phyloP scores from a whole-genome alignment of 2,329 filamentous ascomycete genomes.

The Alternaria infectoria region DNA sequence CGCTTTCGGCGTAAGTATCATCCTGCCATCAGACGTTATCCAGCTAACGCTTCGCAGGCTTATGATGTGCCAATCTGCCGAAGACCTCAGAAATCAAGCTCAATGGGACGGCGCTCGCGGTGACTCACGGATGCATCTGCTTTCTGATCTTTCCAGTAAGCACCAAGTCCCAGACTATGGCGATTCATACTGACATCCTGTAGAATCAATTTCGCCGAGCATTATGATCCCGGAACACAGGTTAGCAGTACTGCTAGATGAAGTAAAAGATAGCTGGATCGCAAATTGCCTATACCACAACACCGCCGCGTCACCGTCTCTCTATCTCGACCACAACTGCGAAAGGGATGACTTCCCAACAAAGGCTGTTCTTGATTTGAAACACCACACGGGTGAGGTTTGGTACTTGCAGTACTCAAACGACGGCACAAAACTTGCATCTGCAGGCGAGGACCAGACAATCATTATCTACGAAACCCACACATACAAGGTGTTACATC shows the following conservation, averaged over 20 bases:
- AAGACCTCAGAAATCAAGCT: conserved; percentile 77
- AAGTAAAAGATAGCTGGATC: conserved; percentile 85
- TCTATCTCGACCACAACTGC: conserved; percentile 89
- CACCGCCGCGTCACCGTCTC: conserved; percentile 74
- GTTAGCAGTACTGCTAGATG: conserved; percentile 77
- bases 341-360: conserved; percentile 80
- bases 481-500: conserved; percentile 69
- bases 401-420: conserved; percentile 94
- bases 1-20: conserved; percentile 70
- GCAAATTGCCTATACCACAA: conserved; percentile 89
- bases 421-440: conserved; percentile 81
- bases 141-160: conserved; percentile 85
- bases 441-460: conserved; percentile 75
- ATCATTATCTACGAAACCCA: conserved; percentile 84
- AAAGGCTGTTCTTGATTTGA: conserved; percentile 72
- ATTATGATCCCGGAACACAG: conserved; percentile 96
- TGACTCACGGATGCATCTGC: conserved; percentile 73
- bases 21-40: not conserved
- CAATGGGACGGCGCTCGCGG: conserved; percentile 84
- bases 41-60: conserved; percentile 60
- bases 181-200: conserved; percentile 18
- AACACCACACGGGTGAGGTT: conserved; percentile 79
- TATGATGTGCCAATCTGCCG: conserved; percentile 83
- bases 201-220: conserved; percentile 89
- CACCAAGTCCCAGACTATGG: conserved; percentile 7